Conservation (phyloP, 441 rosid species). For the Dalechampia spathulata region DNA sequence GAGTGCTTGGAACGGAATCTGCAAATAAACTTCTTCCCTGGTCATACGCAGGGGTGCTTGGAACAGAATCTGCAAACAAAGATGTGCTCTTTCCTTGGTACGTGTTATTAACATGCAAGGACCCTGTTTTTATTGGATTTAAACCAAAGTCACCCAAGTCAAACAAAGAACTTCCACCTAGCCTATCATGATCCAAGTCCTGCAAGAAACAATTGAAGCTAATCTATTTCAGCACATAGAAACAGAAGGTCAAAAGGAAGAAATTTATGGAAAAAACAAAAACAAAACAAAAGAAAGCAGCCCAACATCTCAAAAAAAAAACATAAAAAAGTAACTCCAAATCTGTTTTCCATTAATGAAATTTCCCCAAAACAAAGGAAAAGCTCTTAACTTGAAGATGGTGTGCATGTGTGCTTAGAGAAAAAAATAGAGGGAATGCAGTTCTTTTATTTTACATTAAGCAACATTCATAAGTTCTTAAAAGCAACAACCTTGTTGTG, state of each 20-base stretch:
- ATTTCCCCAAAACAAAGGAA: no score
- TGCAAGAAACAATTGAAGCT: constrained; percentile 24
- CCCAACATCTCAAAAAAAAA: neutral
- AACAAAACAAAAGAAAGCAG: no score
- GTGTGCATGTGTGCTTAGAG: neutral
- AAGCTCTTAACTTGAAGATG: neutral
- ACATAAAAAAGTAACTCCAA: neutral
- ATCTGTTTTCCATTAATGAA: neutral
- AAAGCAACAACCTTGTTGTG: neutral
- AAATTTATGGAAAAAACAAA: neutral
- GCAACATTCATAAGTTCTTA: neutral
- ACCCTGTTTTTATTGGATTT: constrained; percentile 67
- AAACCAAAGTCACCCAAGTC: constrained; percentile 61
- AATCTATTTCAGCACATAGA: constrained; percentile 3
- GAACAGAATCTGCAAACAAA: constrained; percentile 58
- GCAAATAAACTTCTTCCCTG: no score
- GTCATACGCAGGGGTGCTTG: constrained; percentile 69
- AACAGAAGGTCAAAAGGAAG: neutral
- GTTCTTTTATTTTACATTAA: no score
- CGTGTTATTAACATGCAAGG: constrained; percentile 30
- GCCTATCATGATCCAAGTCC: constrained; percentile 49
- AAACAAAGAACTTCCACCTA: constrained; percentile 37
- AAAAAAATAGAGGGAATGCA: no score
- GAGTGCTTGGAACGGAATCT: no score
- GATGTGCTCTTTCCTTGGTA: constrained; percentile 47